Conservation (phyloP, 78 protist genomes). For the Dictyostelium discoideum region DNA sequence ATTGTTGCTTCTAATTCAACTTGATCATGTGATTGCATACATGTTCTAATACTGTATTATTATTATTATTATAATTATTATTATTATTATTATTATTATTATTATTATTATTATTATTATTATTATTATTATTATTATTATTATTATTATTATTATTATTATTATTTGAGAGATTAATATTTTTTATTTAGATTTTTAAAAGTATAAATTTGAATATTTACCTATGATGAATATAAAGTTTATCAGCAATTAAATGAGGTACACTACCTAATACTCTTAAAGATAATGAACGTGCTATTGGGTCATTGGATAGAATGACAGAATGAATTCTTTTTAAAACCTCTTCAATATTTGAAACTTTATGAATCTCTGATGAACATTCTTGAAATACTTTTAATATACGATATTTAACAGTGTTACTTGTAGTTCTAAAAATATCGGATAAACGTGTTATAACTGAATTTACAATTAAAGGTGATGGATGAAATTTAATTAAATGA, state of each 20-base stretch:
- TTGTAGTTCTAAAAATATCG: conserved; percentile 61
- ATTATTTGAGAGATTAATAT: not conserved
- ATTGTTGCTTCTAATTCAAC: conserved; percentile 65
- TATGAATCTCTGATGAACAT: conserved; percentile 49
- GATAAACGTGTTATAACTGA: conserved; percentile 33
- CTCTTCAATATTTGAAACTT: conserved; percentile 41
- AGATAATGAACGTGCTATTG: conserved; percentile 67
- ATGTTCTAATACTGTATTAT: conserved; percentile 45
- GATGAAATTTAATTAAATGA: conserved; percentile 56
- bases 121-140: not conserved
- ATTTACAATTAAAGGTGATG: conserved; percentile 37
- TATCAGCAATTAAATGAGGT: conserved; percentile 59
- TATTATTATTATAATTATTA: no score
- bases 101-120: not conserved
- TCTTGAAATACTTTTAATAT: conserved; percentile 74
- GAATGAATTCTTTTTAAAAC: conserved; percentile 68
- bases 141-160: not conserved
- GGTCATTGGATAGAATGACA: conserved; percentile 48
- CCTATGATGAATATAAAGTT: conserved; percentile 72
- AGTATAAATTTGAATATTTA: not conserved
- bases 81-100: not conserved
- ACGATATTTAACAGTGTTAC: conserved; percentile 21
- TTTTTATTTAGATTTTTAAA: no score
- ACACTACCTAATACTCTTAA: conserved; percentile 47
- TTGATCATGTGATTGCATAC: conserved; percentile 65